Evolutionary conservation across 805 yeast species (phyloP).

Genomic region (Suhomyces tanzawaensis): DNA sequence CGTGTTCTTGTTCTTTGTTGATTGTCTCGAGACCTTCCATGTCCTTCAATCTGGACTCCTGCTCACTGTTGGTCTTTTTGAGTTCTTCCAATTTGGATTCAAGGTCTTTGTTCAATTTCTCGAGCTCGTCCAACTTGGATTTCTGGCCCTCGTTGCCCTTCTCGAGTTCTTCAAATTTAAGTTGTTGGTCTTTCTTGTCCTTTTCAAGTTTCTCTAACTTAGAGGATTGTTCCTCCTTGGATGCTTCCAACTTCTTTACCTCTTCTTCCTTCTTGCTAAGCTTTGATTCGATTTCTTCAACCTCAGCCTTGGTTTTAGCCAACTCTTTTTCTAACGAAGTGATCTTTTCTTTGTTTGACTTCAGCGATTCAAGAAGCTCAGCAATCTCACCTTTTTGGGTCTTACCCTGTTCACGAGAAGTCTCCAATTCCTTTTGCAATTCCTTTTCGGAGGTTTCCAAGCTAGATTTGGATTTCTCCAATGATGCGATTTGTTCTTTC

Average conservation of each 20-base stretch:
- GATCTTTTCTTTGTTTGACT: background rate
- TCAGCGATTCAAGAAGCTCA: too few species aligned
- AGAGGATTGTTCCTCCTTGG: background rate
- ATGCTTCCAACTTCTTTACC: background rate
- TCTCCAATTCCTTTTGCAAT: conserved; percentile 1
- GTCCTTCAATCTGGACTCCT: background rate
- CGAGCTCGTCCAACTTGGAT: background rate
- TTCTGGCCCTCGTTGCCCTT: conserved; percentile 1
- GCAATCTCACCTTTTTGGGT: too few species aligned
- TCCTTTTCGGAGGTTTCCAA: background rate
- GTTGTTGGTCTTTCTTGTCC: background rate
- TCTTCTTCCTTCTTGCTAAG: background rate
- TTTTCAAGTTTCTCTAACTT: background rate
- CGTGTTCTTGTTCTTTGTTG: background rate
- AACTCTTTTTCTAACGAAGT: background rate
- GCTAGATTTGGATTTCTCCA: background rate
- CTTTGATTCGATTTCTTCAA: background rate
- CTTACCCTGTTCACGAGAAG: too few species aligned
- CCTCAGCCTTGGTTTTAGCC: background rate
- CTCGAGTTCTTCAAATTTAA: background rate
- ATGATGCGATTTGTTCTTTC: background rate
- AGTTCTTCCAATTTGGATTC: background rate
- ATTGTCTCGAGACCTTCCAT: background rate
- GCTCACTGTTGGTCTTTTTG: background rate
- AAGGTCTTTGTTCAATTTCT: background rate